A percentile compares a stretch with the other conserved stretches of the same genome.
Evolutionary conservation across 163 green algal species (phyloP).

Genomic region (Chlamydomonas reinhardtii): DNA sequence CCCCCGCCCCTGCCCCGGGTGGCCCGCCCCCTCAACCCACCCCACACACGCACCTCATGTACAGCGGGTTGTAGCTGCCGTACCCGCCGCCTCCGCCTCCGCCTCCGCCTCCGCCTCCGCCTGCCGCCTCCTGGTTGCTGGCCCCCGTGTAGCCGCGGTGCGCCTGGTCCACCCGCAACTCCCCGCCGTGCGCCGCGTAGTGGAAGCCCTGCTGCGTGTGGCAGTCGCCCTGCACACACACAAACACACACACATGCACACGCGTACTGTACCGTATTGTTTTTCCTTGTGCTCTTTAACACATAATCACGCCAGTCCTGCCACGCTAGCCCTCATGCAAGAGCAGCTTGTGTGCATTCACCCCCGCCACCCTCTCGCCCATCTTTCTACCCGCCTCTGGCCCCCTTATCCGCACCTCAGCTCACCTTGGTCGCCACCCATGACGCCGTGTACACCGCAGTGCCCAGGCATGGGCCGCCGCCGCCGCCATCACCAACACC

Average conservation of each 20-base stretch:
- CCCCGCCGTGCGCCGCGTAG: constrained; percentile 72
- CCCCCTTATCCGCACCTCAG: too few relatives aligned
- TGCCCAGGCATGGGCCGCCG: constrained; percentile 35
- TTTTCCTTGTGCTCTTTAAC: too few relatives aligned
- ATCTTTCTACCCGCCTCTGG: not conserved
- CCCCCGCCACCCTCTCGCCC: not conserved
- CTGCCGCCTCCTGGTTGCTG: constrained; percentile 38
- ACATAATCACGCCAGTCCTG: too few relatives aligned
- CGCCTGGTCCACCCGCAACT: constrained; percentile 71
- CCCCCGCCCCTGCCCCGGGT: too few relatives aligned
- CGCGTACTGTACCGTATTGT: not conserved
- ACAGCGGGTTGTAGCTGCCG: constrained; percentile 72
- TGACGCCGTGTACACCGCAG: constrained; percentile 72
- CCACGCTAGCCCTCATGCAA: too few relatives aligned
- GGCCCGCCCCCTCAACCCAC: too few relatives aligned
- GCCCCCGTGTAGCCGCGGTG: constrained; percentile 66
- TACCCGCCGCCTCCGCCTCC: constrained; percentile 50
- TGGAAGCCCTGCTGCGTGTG: constrained; percentile 80
- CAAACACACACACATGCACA: not conserved
- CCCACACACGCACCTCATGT: constrained; percentile 73
- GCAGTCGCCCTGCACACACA: constrained; percentile 60
- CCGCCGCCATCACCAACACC: not conserved
- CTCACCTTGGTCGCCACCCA: constrained; percentile 58
- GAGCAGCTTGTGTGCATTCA: too few relatives aligned
- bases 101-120: too few relatives aligned